A percentile compares a stretch with the other conserved stretches of the same genome.
Conservation (phyloP, 208 protist genomes). For the Tritrichomonas foetus region DNA sequence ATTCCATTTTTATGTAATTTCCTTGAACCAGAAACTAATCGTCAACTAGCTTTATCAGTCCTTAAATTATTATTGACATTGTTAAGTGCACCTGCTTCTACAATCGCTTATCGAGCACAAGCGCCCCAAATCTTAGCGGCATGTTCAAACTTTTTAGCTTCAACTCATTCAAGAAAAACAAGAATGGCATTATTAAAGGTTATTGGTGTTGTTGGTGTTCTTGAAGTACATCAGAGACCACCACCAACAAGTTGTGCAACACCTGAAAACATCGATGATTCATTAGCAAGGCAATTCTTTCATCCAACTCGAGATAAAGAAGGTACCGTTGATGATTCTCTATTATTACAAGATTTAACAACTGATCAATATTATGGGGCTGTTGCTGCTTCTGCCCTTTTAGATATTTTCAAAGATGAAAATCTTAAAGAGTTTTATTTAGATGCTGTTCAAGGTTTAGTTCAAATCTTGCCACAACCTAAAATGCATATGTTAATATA, state of each 20-base stretch:
- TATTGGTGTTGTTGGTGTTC: neutral
- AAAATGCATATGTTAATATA: neutral
- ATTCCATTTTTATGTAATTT: neutral
- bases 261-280: neutral
- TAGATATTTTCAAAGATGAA: slow-evolving; percentile 13
- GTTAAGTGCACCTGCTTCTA: neutral
- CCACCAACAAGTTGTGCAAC: neutral
- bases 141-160: neutral
- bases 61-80: neutral
- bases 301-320: neutral
- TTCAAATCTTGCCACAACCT: neutral
- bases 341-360: neutral
- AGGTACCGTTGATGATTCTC: neutral
- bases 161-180: neutral
- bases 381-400: neutral
- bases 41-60: neutral
- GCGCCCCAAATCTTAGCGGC: neutral
- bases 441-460: neutral
- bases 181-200: neutral
- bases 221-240: neutral
- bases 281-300: neutral
- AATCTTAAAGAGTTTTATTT: neutral
- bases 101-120: neutral
- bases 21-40: neutral
- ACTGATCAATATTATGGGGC: neutral